A percentile compares a stretch with the other conserved stretches of the same genome.
phyloP scores from a whole-genome alignment of 345 rosid genomes.

The Salix suchowensis region DNA sequence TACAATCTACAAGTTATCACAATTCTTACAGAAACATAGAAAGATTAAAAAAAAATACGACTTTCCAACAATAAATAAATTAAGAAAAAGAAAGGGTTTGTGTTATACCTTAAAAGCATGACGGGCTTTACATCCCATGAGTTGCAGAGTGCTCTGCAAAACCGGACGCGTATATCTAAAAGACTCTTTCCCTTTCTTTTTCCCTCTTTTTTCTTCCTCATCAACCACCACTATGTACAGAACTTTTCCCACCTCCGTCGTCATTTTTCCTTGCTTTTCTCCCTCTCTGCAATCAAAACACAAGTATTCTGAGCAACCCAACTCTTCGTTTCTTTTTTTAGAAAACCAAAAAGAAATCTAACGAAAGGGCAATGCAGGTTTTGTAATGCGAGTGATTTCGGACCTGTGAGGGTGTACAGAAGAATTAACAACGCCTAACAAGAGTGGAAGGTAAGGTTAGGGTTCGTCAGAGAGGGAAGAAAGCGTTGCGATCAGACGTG shows the following conservation, averaged over 20 bases:
- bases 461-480: slow-evolving; percentile 1
- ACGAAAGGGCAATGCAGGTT: slow-evolving; percentile 12
- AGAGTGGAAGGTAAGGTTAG: background rate
- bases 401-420: background rate
- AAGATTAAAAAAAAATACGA: background rate
- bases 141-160: slow-evolving; percentile 89
- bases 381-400: background rate
- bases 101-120: slow-evolving; percentile 88
- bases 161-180: slow-evolving; percentile 84
- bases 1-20: background rate
- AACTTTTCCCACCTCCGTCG: slow-evolving; percentile 61
- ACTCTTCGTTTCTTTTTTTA: background rate
- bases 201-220: slow-evolving; percentile 33
- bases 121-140: slow-evolving; percentile 96
- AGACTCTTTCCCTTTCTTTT: slow-evolving; percentile 43
- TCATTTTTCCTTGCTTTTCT: background rate
- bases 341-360: background rate
- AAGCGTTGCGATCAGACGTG: slow-evolving; percentile 13
- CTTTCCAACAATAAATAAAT: background rate
- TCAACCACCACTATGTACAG: slow-evolving; percentile 86
- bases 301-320: slow-evolving; percentile 1
- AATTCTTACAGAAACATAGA: background rate
- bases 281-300: slow-evolving; percentile 17
- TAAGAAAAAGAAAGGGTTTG: background rate
- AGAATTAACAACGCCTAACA: background rate